A percentile compares a stretch with the other conserved stretches of the same genome.
Evolutionary conservation across 495 filamentous ascomycete genomes (phyloP).

Genomic region (Aspergillus homomorphus): DNA sequence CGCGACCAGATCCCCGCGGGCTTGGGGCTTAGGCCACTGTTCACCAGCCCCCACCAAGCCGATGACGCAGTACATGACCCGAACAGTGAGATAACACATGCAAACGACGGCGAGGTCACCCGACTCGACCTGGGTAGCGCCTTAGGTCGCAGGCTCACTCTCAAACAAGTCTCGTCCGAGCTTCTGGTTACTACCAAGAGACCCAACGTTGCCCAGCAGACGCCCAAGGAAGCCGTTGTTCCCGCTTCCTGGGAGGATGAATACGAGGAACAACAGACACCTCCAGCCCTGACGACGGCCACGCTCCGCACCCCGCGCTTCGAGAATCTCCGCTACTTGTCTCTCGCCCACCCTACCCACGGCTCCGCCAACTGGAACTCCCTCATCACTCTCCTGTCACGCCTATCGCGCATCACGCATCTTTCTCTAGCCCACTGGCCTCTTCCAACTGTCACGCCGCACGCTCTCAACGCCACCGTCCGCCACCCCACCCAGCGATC

Average conservation of each 20-base stretch:
- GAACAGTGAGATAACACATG: constrained; percentile 27
- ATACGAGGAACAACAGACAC: constrained; percentile 35
- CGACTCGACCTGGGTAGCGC: constrained; percentile 64
- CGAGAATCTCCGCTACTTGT: constrained; percentile 49
- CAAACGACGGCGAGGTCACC: constrained; percentile 48
- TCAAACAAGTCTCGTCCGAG: constrained; percentile 57
- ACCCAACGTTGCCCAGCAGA: constrained; percentile 9
- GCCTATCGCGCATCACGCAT: constrained; percentile 66
- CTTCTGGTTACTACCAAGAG: constrained; percentile 37
- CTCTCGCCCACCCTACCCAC: constrained; percentile 44
- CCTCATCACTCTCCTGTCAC: constrained; percentile 59
- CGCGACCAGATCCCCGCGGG: constrained; percentile 26
- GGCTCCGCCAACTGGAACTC: constrained; percentile 60
- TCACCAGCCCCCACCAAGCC: constrained; percentile 14
- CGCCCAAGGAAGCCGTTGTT: constrained; percentile 6
- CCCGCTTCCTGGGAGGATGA: constrained; percentile 36
- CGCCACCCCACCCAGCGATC: constrained; percentile 36
- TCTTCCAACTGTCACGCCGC: constrained; percentile 63
- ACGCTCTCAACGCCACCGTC: constrained; percentile 47
- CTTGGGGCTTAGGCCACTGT: constrained; percentile 31
- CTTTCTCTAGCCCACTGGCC: constrained; percentile 82
- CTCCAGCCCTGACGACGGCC: constrained; percentile 20
- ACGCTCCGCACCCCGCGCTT: constrained; percentile 45
- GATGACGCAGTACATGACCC: constrained; percentile 20
- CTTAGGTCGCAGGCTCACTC: constrained; percentile 53